A percentile compares a stretch with the other conserved stretches of the same genome.
Conservation (phyloP, 805 yeast species). For the Candida verbasci region DNA sequence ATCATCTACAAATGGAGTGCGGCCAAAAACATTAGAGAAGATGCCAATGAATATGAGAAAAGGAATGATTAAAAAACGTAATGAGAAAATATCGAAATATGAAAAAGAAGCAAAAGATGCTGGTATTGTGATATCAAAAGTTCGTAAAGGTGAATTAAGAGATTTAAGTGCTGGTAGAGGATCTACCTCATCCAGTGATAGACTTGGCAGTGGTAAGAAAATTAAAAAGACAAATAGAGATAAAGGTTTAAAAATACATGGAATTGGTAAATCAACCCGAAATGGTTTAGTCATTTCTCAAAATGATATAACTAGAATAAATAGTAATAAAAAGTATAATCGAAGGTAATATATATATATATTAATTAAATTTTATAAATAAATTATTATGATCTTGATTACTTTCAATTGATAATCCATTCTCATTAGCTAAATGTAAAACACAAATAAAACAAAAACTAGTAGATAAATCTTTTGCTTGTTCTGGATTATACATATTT, state of each 20-base stretch:
- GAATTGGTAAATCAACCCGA: slow-evolving; percentile 72
- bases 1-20: slow-evolving; percentile 36
- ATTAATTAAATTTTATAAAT: slow-evolving; percentile 20
- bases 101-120: slow-evolving; percentile 84
- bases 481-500: slow-evolving; percentile 31
- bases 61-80: slow-evolving; percentile 67
- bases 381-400: slow-evolving; percentile 33
- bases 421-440: slow-evolving; percentile 43
- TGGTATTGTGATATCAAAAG: slow-evolving; percentile 79
- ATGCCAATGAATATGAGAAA: slow-evolving; percentile 89
- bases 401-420: slow-evolving; percentile 29
- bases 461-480: slow-evolving; percentile 39
- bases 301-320: slow-evolving; percentile 54
- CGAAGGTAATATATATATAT: slow-evolving; percentile 5
- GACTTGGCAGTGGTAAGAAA: slow-evolving; percentile 46
- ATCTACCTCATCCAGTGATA: slow-evolving; percentile 44
- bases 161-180: slow-evolving; percentile 51
- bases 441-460: slow-evolving; percentile 44
- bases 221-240: slow-evolving; percentile 49
- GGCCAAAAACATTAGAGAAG: slow-evolving; percentile 51
- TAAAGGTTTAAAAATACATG: slow-evolving; percentile 72
- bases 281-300: slow-evolving; percentile 73
- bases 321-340: slow-evolving; percentile 7
- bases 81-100: slow-evolving; percentile 47
- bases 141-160: slow-evolving; percentile 63